phyloP scores from a whole-genome alignment of 495 filamentous ascomycete species.

The Penicillium lividum region DNA sequence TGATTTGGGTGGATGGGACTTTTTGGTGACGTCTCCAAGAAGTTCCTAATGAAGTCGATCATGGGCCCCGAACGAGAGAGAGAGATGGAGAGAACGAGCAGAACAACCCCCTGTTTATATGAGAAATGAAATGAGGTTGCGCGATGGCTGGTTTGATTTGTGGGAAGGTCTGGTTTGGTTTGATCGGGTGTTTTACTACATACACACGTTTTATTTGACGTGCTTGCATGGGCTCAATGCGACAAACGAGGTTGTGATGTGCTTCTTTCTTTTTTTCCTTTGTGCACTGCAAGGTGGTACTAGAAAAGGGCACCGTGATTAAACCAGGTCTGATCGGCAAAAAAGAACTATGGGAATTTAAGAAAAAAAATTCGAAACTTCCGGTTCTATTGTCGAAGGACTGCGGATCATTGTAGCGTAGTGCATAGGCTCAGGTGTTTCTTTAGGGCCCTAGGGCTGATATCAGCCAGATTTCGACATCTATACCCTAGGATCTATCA shows the following conservation, averaged over 20 bases:
- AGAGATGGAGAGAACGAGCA: constrained; percentile 34
- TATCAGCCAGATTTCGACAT: too few relatives aligned
- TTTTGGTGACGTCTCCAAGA: constrained; percentile 16
- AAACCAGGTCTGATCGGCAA: constrained; percentile 22
- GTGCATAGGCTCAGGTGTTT: not conserved
- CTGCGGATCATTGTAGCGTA: constrained; percentile 8
- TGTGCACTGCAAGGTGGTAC: constrained; percentile 16
- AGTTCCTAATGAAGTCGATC: constrained; percentile 28
- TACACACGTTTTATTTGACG: constrained; percentile 29
- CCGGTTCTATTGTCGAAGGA: constrained; percentile 27
- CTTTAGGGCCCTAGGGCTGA: too few relatives aligned
- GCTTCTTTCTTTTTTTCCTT: constrained; percentile 19
- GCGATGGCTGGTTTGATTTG: constrained; percentile 33
- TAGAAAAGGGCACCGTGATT: constrained; percentile 19
- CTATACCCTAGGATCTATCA: too few relatives aligned
- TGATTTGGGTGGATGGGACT: constrained; percentile 28
- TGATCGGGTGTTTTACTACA: constrained; percentile 38
- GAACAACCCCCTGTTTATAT: constrained; percentile 32
- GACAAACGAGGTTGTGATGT: constrained; percentile 39
- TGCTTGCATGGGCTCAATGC: constrained; percentile 37
- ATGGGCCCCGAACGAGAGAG: constrained; percentile 30
- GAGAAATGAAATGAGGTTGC: constrained; percentile 37
- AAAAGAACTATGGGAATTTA: constrained; percentile 31
- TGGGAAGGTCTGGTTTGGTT: constrained; percentile 30
- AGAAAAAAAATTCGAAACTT: constrained; percentile 29